Percentiles rank a stretch among this genome's conserved stretches.
Evolutionary conservation across 2,329 filamentous ascomycete genomes (phyloP).

Genomic region (Fusarium illudens): DNA sequence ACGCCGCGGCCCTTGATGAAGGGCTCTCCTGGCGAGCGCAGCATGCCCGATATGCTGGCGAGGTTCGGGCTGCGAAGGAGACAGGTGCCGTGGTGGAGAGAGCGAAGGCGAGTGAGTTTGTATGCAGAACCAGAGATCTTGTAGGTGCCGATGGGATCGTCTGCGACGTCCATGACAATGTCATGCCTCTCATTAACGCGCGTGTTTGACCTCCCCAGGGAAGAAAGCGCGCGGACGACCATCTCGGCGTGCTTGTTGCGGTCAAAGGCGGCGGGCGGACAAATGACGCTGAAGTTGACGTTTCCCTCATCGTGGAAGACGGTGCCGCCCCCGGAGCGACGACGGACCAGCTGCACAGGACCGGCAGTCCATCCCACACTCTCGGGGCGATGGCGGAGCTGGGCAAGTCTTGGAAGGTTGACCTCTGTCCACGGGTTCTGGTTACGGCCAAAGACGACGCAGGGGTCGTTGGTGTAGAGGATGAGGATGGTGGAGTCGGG

Average conservation of each 20-base stretch:
- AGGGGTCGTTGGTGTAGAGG: slow-evolving; percentile 87
- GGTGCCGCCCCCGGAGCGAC: slow-evolving; percentile 87
- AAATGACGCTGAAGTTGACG: slow-evolving; percentile 93
- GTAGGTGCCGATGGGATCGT: slow-evolving; percentile 52
- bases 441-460: slow-evolving; percentile 91
- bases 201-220: slow-evolving; percentile 65
- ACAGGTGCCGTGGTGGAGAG: slow-evolving; percentile 93
- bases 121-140: slow-evolving; percentile 97
- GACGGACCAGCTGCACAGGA: slow-evolving; percentile 72
- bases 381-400: slow-evolving; percentile 31
- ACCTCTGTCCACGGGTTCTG: slow-evolving; percentile 98
- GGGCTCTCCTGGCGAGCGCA: slow-evolving; percentile 79
- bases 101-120: slow-evolving; percentile 82
- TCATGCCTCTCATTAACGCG: slow-evolving; percentile 92
- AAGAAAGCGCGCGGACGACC: slow-evolving; percentile 82
- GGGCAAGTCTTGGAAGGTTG: slow-evolving; percentile 70
- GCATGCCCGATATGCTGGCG: slow-evolving; percentile 69
- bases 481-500: slow-evolving; percentile 81
- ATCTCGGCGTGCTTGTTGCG: slow-evolving; percentile 90
- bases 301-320: slow-evolving; percentile 96
- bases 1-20: slow-evolving; percentile 86
- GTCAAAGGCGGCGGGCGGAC: slow-evolving; percentile 78
- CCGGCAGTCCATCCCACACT: slow-evolving; percentile 40
- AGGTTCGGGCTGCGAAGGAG: slow-evolving; percentile 82
- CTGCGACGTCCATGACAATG: slow-evolving; percentile 74